phyloP scores from a whole-genome alignment of 139 green algal species.

The Chlorella sp. region DNA sequence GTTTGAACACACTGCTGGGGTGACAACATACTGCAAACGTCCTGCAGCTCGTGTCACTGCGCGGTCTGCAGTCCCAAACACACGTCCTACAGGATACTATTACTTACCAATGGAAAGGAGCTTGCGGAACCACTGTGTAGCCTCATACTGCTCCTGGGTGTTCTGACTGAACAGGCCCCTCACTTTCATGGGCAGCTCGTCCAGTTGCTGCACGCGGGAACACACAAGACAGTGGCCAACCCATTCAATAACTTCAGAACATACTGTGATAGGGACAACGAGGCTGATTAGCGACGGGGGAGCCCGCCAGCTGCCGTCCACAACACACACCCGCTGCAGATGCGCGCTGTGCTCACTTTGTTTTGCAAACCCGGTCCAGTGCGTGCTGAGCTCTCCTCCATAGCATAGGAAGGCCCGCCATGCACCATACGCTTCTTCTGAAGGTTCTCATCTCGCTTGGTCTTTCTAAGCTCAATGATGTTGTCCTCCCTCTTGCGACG shows the following conservation, averaged over 20 bases:
- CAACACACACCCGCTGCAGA: slow-evolving; percentile 12
- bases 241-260: no score
- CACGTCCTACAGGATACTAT: no score
- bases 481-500: slow-evolving; percentile 94
- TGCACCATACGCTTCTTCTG: slow-evolving; percentile 91
- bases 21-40: no score
- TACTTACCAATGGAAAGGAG: slow-evolving; percentile 93
- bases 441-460: slow-evolving; percentile 95
- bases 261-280: no score
- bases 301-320: no score
- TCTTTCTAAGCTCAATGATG: slow-evolving; percentile 94
- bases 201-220: no score
- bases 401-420: slow-evolving; percentile 25
- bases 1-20: no score
- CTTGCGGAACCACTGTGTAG: slow-evolving; percentile 96
- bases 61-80: no score
- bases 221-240: no score
- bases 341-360: no score
- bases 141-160: slow-evolving; percentile 84
- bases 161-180: slow-evolving; percentile 77
- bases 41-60: no score
- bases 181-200: slow-evolving; percentile 92
- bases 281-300: no score
- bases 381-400: slow-evolving; percentile 42
- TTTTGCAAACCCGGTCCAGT: not conserved